A percentile compares a stretch with the other conserved stretches of the same genome.
Evolutionary conservation across 1,284 basidiomycete species (phyloP).

Genomic region (Irpex sp.): DNA sequence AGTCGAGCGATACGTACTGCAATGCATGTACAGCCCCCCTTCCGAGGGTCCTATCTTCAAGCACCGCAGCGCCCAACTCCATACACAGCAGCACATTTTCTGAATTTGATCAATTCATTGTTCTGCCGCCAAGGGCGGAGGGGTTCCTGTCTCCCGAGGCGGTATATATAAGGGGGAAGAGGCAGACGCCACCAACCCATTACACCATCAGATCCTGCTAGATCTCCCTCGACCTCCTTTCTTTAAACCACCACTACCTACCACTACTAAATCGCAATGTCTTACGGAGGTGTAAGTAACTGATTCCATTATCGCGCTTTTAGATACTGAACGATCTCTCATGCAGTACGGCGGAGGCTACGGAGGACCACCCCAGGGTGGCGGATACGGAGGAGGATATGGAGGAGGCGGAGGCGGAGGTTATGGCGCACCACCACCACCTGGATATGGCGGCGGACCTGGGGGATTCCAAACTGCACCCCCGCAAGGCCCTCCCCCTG

Average conservation of each 20-base stretch:
- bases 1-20: background rate
- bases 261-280: background rate
- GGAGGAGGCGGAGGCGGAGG: slow-evolving; percentile 18
- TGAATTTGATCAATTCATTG: background rate
- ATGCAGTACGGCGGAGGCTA: slow-evolving; percentile 10
- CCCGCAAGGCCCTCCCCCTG: slow-evolving; percentile 48
- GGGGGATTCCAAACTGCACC: slow-evolving; percentile 41
- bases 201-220: background rate
- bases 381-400: slow-evolving; percentile 22
- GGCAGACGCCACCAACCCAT: background rate
- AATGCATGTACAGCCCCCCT: background rate
- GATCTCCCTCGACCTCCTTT: background rate
- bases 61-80: background rate
- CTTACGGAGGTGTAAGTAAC: slow-evolving; percentile 11
- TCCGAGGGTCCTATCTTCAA: background rate
- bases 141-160: background rate
- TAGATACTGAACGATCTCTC: background rate
- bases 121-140: background rate
- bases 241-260: background rate
- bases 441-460: slow-evolving; percentile 30
- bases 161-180: background rate
- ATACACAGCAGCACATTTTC: background rate
- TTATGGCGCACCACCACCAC: slow-evolving; percentile 23
- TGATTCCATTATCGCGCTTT: background rate
- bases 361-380: slow-evolving; percentile 21